Percentiles rank a stretch among this genome's conserved stretches.
phyloP scores from a whole-genome alignment of 305 asterid genomes.

The Fraxinus sp. region DNA sequence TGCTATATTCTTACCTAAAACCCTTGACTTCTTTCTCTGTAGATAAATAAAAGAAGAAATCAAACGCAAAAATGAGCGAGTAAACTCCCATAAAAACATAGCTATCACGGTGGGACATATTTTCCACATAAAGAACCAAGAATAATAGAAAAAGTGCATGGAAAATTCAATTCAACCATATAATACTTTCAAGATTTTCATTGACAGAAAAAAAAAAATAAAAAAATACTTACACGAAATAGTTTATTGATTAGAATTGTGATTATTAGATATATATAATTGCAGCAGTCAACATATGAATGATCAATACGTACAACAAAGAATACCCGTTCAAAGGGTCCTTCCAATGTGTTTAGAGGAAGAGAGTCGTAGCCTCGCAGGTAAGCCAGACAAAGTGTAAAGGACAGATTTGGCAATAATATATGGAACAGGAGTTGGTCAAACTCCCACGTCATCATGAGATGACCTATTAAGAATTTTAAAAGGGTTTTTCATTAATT shows the following conservation, averaged over 20 bases:
- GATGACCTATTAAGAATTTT: constrained; percentile 1
- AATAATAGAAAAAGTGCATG: constrained; percentile 2
- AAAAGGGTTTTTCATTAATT: not conserved
- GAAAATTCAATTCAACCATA: constrained; percentile 25
- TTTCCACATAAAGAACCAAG: constrained; percentile 24
- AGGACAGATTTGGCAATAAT: constrained; percentile 36
- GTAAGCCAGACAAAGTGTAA: constrained; percentile 31
- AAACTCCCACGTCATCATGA: constrained; percentile 34
- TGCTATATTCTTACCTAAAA: constrained; percentile 36
- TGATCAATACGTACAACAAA: constrained; percentile 30
- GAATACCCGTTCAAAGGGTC: not conserved
- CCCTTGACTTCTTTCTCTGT: constrained; percentile 42
- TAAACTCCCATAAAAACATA: constrained; percentile 12
- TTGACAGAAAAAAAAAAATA: not conserved
- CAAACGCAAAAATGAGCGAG: constrained; percentile 29
- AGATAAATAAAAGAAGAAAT: constrained; percentile 30
- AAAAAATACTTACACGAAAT: constrained; percentile 40
- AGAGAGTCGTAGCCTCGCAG: constrained; percentile 11
- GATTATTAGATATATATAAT: constrained; percentile 25
- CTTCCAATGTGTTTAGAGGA: not conserved
- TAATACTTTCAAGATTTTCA: constrained; percentile 3
- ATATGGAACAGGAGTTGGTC: constrained; percentile 35
- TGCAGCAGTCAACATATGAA: constrained; percentile 17
- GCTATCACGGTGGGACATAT: constrained; percentile 26
- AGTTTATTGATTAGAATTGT: constrained; percentile 31